phyloP scores from a whole-genome alignment of 108 stramenopile genomes.

The Pseudonitzschia pungens region DNA sequence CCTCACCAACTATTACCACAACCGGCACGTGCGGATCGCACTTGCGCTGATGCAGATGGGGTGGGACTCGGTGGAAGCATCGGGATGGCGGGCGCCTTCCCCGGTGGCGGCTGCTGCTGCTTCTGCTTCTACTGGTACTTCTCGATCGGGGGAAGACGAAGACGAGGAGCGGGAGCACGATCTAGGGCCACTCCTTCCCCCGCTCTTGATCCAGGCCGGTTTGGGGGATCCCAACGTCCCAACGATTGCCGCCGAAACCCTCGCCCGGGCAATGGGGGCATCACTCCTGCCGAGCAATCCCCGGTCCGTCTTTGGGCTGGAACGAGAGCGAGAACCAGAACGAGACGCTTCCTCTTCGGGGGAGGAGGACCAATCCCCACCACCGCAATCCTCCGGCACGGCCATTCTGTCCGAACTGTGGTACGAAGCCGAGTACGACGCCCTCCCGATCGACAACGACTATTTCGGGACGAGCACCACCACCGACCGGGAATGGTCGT shows the following conservation, averaged over 20 bases:
- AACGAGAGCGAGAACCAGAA: too few species aligned
- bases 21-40: slow-evolving; percentile 67
- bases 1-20: slow-evolving; percentile 61
- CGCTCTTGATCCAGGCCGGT: slow-evolving; percentile 31
- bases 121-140: too few species aligned
- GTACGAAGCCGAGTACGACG: slow-evolving; percentile 42
- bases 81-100: slow-evolving; percentile 56
- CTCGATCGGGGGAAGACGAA: too few species aligned
- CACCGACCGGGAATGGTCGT: background rate
- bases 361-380: background rate
- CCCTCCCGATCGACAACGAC: slow-evolving; percentile 39
- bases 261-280: slow-evolving; percentile 65
- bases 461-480: background rate
- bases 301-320: slow-evolving; percentile 18
- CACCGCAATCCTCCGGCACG: slow-evolving; percentile 24
- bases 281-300: slow-evolving; percentile 47
- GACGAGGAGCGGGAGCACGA: too few species aligned
- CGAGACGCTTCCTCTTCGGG: slow-evolving; percentile 7
- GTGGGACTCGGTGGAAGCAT: slow-evolving; percentile 69
- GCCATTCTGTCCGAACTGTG: slow-evolving; percentile 53
- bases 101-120: slow-evolving; percentile 32
- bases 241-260: slow-evolving; percentile 60
- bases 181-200: slow-evolving; percentile 15
- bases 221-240: slow-evolving; percentile 72
- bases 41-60: slow-evolving; percentile 67